Base-by-base conservation (phyloP, 148 eudicot species). In the Dianthus caryophyllus region DNA sequence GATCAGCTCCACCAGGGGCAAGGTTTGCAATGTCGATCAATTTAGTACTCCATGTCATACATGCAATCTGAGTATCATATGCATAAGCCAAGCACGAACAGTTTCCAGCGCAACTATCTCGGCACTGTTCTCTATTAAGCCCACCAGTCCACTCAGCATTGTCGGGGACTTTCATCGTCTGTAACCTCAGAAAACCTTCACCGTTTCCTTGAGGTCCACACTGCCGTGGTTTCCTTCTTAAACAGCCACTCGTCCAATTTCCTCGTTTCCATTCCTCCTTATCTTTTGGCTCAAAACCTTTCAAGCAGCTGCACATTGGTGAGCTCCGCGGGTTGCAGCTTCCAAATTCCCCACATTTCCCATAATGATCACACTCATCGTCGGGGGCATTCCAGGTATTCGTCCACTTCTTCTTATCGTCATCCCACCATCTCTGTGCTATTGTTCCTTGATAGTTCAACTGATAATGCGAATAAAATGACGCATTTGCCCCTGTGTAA, bases 101-200 rank as follows among this genome's bases (percentile, higher is more conserved):
- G 51, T 76, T 76, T 12, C 10, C 59, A 26, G 67, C 39, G 73
- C 85, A 70, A 65, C 33, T 13, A 21, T 39, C 60, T 59, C 60
- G 15, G 51, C 78, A 89, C 68, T 82, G 85, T 13, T 64, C 72
- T 10, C 56, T 65, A 26, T 41, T 73, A 73, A 81, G 24, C 22
- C 62, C 85, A 26, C 59, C 53, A 68, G 68, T 58, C 13, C 78
- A 75, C 17, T 61, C 38, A 24, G 65, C 51, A 17, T 69, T 57
- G 29, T 87, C 89, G 0, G 96, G 96, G 59, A 84, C 66, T 59
- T 87, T 87, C 66, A 80, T 54, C 18, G 41, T 71, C 24, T 75
- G 24, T 38, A 76, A 62, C 57, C 54, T 71, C 22, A 71, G 10
- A 79, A 88, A 88, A 12, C 79, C 86, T 46, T 89, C 87, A 46